These are phyloP conservation scores for Diaporthe citrichinensis DNA, from an alignment of 2,329 filamentous ascomycete genomes.

Conservation along the genomic window DNA sequence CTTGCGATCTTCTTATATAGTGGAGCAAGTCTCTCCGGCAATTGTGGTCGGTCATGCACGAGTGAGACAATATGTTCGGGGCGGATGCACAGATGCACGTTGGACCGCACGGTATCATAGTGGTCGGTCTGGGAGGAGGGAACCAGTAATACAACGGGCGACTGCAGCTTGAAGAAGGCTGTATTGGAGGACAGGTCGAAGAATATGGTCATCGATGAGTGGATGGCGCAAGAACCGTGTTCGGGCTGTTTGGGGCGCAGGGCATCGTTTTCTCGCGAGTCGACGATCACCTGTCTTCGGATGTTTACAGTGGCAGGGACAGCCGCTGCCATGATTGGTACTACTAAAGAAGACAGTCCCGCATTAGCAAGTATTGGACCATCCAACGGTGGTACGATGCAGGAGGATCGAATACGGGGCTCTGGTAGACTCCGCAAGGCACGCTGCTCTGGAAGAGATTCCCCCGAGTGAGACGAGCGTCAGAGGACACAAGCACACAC, in stretches of 20 bases:
- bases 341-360: not conserved
- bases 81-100: not conserved
- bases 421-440: not conserved
- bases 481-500: constrained; percentile 1
- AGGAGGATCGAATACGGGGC: not conserved
- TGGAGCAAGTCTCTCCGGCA: not conserved
- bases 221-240: not conserved
- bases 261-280: not conserved
- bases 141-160: not conserved
- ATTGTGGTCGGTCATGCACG: not conserved
- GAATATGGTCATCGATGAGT: not conserved
- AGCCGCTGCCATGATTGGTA: not conserved
- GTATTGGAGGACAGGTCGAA: not conserved
- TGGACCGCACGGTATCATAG: not conserved
- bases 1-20: not conserved
- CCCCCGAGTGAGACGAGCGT: not conserved
- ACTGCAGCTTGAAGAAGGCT: constrained; percentile 1
- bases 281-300: not conserved
- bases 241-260: not conserved
- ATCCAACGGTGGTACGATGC: not conserved
- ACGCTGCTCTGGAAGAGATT: not conserved
- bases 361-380: not conserved
- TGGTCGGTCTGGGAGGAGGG: not conserved
- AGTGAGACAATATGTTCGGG: not conserved
- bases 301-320: not conserved